Conservation (phyloP, 805 yeast genomes). For the Candida adriatica region DNA sequence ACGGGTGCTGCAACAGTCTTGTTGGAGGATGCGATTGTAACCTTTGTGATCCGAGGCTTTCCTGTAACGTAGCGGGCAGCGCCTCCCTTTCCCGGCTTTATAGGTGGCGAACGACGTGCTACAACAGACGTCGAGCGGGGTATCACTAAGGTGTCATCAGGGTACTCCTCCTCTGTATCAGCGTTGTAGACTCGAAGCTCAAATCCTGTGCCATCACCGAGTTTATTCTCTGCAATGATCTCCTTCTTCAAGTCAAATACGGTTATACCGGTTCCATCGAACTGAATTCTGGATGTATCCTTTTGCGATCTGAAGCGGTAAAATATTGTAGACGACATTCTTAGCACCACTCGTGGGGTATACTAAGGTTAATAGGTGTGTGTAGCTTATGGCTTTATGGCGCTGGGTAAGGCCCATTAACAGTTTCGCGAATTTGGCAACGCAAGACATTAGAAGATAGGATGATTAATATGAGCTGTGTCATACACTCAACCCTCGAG, state of each 20-base stretch:
- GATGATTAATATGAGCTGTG: too few species aligned
- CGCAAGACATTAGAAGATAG: too few species aligned
- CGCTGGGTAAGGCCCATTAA: too few species aligned
- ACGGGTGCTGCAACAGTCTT: not conserved
- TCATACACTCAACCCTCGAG: not conserved
- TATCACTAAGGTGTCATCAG: slow-evolving; percentile 85
- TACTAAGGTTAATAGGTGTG: too few species aligned
- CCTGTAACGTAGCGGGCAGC: slow-evolving; percentile 70
- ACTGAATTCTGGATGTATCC: slow-evolving; percentile 67
- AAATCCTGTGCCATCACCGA: slow-evolving; percentile 81
- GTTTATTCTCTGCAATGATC: slow-evolving; percentile 70
- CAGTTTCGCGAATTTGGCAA: slow-evolving; percentile 1
- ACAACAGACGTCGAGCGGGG: slow-evolving; percentile 83
- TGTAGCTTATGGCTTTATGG: too few species aligned
- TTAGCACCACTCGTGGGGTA: not conserved
- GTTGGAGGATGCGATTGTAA: slow-evolving; percentile 8
- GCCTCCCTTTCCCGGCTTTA: slow-evolving; percentile 37
- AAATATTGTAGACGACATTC: slow-evolving; percentile 83
- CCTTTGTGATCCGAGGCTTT: slow-evolving; percentile 46
- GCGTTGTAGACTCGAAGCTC: slow-evolving; percentile 68
- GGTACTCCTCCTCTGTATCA: slow-evolving; percentile 67
- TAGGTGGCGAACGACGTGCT: slow-evolving; percentile 73
- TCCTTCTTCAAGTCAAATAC: slow-evolving; percentile 93
- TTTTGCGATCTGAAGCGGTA: slow-evolving; percentile 83
- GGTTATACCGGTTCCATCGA: slow-evolving; percentile 95